Conservation (phyloP, 139 green algal species). For the Zygnema circumcarinatum region DNA sequence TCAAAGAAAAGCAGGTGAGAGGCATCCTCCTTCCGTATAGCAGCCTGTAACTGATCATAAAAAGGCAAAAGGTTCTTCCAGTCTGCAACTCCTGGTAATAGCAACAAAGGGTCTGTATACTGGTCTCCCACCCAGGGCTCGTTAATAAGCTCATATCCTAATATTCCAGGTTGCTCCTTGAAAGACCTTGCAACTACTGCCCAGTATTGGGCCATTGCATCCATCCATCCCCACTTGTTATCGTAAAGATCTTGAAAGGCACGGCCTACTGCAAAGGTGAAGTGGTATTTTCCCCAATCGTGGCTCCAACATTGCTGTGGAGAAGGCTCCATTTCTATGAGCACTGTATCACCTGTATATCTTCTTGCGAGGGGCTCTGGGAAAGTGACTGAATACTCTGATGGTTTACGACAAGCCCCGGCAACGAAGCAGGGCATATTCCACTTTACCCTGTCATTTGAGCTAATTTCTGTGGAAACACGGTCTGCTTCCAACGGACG, state of each 20-base stretch:
- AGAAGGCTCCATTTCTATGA: neutral
- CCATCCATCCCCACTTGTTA: constrained; percentile 20
- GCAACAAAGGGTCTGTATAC: constrained; percentile 23
- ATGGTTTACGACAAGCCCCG: constrained; percentile 6
- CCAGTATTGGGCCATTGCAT: constrained; percentile 33
- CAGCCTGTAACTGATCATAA: constrained; percentile 30
- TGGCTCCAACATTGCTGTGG: neutral
- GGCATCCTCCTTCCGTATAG: constrained; percentile 1
- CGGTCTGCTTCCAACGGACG: neutral
- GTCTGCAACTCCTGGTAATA: constrained; percentile 11
- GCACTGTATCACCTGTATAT: neutral
- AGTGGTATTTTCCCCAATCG: constrained; percentile 31
- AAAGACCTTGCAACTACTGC: neutral
- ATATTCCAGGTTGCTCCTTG: neutral
- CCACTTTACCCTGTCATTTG: neutral
- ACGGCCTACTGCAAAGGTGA: constrained; percentile 7
- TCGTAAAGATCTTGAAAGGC: constrained; percentile 48
- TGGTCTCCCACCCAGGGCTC: constrained; percentile 41
- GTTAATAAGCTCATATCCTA: constrained; percentile 49
- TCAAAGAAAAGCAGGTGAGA: constrained; percentile 32
- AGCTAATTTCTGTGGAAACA: neutral
- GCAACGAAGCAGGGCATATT: neutral
- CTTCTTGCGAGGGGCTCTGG: constrained; percentile 9
- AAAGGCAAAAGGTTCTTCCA: constrained; percentile 8
- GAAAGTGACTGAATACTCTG: constrained; percentile 25